phyloP scores from a whole-genome alignment of 139 green algal genomes.

The Picochlorum sp. region DNA sequence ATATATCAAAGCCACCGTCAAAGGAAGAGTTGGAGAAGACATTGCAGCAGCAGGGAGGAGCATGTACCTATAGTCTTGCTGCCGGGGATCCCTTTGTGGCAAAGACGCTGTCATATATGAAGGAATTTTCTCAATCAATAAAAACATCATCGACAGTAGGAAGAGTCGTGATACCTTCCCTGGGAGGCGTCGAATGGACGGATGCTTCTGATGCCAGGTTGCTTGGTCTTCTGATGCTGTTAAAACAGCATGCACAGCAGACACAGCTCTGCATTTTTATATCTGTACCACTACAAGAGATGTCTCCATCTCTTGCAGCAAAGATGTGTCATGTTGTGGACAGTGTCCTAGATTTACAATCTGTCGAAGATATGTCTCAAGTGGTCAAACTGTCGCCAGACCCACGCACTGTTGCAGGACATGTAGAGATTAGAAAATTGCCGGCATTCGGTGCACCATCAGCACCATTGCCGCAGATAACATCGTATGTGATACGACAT shows the following conservation, averaged over 20 bases:
- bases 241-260: conserved; percentile 15
- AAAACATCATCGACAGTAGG: conserved; percentile 29
- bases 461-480: conserved; percentile 26
- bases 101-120: too few relatives aligned
- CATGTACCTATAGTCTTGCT: background rate
- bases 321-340: conserved; percentile 52
- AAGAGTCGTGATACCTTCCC: conserved; percentile 5
- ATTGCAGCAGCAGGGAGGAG: background rate
- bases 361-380: conserved; percentile 44
- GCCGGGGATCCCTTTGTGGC: too few relatives aligned
- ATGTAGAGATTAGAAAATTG: conserved; percentile 54
- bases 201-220: conserved; percentile 19
- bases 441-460: conserved; percentile 31
- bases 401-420: conserved; percentile 30
- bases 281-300: conserved; percentile 14
- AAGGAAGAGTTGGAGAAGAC: background rate
- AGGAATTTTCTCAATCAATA: background rate
- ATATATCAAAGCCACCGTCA: background rate
- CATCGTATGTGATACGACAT: conserved; percentile 52
- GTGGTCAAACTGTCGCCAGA: conserved; percentile 51
- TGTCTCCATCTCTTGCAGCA: conserved; percentile 9
- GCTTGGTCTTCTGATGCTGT: conserved; percentile 15
- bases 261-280: conserved; percentile 28
- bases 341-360: conserved; percentile 46
- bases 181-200: conserved; percentile 4